Evolutionary conservation across 169 alveolate genomes (phyloP), one percentile per base, ranked within the genome.

Genomic region (Cryptosporidium canis): DNA sequence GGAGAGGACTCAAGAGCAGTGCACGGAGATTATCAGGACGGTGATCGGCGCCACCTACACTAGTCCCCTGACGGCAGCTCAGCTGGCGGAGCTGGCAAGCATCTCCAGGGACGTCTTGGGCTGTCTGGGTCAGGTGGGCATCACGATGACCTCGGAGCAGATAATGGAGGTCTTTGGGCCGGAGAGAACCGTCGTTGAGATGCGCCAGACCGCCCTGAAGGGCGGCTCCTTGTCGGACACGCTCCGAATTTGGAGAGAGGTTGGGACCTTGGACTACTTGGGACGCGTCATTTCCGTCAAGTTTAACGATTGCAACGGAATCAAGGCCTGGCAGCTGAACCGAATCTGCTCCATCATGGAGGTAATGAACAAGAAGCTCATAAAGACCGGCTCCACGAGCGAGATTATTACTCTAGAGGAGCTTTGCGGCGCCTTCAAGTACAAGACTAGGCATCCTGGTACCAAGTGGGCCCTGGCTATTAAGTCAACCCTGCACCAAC

Each of bases 401-500:
- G 77, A 77, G 11, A 27, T 77, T 0, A 58, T 77, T n/a, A 77
- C 65, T 16, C 47, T 77, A 9, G 87, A 77, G 33, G 87, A 77
- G 77, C 87, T 77, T 37, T 77, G 87, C 16, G 87, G 87, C 11
- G 87, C 87, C 27, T 48, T 55, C n/a, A 77, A 39, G 27, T 77
- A 77, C 33, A 29, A 45, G 8, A n/a, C 18, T 0, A 58, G 51
- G 29, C 87, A 77, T 41, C 65, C 87, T 11, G 72, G 72, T 14
- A 77, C 55, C 2, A 58, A 35, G 16, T 77, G 87, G 87, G 4
- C 67, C 14, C 21, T 43, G 7, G 87, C 87, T 7, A 77, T 77
- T n/a, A 77, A 44, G 2, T 18, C 87, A 11, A 77, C 87, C 3
- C 31, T 77, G 29, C 87, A 77, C 27, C 39, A 41, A 35, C 56